Conservation (phyloP, 495 filamentous ascomycete species). For the Copromyces sp. region DNA sequence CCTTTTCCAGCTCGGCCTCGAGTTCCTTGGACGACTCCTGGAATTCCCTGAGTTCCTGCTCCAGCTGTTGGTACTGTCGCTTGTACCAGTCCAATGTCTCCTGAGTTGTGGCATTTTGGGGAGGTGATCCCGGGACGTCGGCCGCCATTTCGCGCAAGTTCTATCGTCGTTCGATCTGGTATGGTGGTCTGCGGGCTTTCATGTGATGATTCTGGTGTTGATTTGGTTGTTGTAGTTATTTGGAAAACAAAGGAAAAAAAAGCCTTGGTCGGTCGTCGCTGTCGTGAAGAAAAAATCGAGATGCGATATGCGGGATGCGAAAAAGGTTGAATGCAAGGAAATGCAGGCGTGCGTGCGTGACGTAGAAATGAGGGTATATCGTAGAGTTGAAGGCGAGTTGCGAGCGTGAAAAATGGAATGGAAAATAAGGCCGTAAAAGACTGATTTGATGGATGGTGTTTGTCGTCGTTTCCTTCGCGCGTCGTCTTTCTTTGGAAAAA, state of each 20-base stretch:
- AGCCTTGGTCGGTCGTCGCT: neutral
- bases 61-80: slow-evolving; percentile 85
- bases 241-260: neutral
- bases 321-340: neutral
- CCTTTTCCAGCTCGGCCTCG: slow-evolving; percentile 90
- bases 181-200: neutral
- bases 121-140: neutral
- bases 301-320: neutral
- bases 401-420: neutral
- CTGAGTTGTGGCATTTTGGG: slow-evolving; percentile 38
- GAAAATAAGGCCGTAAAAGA: neutral
- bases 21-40: slow-evolving; percentile 88
- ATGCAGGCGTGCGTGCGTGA: neutral
- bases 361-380: neutral
- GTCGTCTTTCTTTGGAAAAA: neutral
- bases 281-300: neutral
- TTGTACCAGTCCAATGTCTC: slow-evolving; percentile 89
- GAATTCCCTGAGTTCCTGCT: slow-evolving; percentile 87
- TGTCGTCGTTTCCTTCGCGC: neutral
- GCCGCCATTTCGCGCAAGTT: slow-evolving; percentile 33
- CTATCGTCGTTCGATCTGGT: neutral
- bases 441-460: neutral
- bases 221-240: neutral
- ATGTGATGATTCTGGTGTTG: neutral
- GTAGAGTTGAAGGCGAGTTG: neutral